These are phyloP conservation scores for Albizia julibrissin DNA, from an alignment of 306 rosid species.

Conservation along the genomic window DNA sequence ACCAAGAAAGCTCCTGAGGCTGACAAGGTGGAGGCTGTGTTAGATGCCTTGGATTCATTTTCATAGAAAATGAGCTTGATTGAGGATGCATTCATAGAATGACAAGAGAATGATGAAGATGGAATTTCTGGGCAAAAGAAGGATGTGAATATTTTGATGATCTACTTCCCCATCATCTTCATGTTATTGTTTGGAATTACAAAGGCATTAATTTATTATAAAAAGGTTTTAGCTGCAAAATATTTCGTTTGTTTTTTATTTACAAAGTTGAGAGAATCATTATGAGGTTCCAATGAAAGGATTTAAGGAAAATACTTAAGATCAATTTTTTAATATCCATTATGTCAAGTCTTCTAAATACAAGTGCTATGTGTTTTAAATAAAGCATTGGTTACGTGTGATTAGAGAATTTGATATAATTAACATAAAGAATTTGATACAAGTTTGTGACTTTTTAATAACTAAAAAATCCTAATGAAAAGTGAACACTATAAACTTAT, in stretches of 20 bases:
- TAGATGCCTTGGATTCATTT: conserved; percentile 25
- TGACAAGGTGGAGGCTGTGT: conserved; percentile 53
- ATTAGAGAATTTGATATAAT: no score
- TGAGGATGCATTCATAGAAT: conserved; percentile 6
- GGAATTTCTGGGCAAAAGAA: not conserved
- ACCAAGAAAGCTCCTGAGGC: conserved; percentile 46
- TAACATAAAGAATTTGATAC: no score
- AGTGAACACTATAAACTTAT: no score
- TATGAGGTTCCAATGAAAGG: no score
- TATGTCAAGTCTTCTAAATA: no score
- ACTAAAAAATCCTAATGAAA: no score
- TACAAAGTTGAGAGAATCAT: no score
- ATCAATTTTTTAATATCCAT: no score
- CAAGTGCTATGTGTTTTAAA: no score
- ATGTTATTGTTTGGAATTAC: conserved; percentile 14
- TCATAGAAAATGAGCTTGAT: not conserved
- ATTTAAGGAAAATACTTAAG: no score
- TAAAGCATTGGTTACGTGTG: no score
- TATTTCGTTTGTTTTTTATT: not conserved
- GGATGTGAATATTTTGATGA: not conserved
- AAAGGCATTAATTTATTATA: conserved; percentile 23
- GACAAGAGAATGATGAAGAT: not conserved
- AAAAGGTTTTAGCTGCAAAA: conserved; percentile 19
- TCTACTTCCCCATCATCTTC: not conserved
- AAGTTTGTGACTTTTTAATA: no score